phyloP scores from a whole-genome alignment of 2,329 filamentous ascomycete species.

The Trichoderma cornu-damae region DNA sequence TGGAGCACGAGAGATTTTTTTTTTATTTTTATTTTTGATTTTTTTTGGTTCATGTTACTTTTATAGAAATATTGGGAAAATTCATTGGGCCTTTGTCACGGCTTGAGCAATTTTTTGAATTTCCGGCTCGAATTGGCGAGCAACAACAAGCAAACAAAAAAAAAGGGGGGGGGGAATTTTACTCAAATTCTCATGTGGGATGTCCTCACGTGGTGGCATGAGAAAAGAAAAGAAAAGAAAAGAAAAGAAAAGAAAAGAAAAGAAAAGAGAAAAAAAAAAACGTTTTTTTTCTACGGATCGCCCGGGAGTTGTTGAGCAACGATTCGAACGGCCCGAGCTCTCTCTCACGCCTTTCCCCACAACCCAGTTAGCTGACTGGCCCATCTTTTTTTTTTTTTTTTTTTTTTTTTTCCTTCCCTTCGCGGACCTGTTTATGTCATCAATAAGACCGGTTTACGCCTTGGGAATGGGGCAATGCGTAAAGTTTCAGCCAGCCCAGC shows the following conservation, averaged over 20 bases:
- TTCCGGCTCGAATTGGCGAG: background rate
- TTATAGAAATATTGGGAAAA: background rate
- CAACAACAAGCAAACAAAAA: background rate
- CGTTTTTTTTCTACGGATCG: constrained; percentile 1
- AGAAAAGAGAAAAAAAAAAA: too few relatives aligned
- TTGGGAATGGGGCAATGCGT: too few relatives aligned
- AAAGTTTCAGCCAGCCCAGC: too few relatives aligned
- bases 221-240: background rate
- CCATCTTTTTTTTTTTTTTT: background rate
- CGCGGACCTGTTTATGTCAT: too few relatives aligned
- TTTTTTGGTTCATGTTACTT: background rate
- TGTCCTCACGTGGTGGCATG: background rate
- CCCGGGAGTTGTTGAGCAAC: background rate
- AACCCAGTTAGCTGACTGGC: background rate
- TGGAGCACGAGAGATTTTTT: background rate
- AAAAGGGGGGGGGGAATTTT: background rate
- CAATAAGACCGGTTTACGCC: too few relatives aligned
- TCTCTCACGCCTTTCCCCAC: background rate
- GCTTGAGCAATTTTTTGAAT: background rate
- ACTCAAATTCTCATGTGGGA: background rate
- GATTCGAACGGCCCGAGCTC: background rate
- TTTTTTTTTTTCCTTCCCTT: background rate
- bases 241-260: too few relatives aligned
- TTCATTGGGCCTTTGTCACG: background rate
- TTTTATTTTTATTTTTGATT: background rate